Conservation (phyloP, 2,329 filamentous ascomycete genomes). For the Curvularia hawaiiensis region DNA sequence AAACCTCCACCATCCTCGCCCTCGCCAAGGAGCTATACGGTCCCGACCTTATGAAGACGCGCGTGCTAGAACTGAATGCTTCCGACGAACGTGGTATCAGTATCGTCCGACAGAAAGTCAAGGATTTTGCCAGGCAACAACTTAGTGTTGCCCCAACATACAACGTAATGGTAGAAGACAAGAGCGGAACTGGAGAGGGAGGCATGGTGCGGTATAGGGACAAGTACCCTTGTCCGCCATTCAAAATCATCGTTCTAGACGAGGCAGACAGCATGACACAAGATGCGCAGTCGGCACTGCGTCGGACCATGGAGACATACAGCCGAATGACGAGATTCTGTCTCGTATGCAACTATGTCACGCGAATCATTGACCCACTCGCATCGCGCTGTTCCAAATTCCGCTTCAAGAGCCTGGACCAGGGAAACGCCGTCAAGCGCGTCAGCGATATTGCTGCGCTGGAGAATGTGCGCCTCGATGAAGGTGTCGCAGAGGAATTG, state of each 20-base stretch:
- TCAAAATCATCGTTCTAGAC: constrained; percentile 98
- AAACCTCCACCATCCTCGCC: constrained; percentile 96
- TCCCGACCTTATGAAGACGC: constrained; percentile 86
- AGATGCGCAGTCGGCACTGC: constrained; percentile 90
- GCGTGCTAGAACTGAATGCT: constrained; percentile 98
- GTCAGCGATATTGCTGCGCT: constrained; percentile 80
- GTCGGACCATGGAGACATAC: constrained; percentile 98
- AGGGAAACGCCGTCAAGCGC: constrained; percentile 78
- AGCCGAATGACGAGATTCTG: constrained; percentile 96
- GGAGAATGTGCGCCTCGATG: constrained; percentile 77
- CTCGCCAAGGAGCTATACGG: constrained; percentile 97
- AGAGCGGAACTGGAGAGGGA: constrained; percentile 27
- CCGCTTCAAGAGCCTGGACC: constrained; percentile 93
- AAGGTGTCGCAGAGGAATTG: constrained; percentile 80
- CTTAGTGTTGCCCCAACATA: constrained; percentile 76
- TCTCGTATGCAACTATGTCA: constrained; percentile 98
- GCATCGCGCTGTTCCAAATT: constrained; percentile 96
- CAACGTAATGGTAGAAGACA: constrained; percentile 62
- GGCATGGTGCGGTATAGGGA: constrained; percentile 56
- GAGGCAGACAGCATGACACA: constrained; percentile 99
- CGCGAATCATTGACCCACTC: constrained; percentile 94
- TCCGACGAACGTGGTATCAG: constrained; percentile 98
- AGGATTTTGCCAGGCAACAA: constrained; percentile 96
- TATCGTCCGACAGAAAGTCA: constrained; percentile 97
- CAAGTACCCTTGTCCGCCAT: constrained; percentile 90